Evolutionary conservation across 1,284 basidiomycete genomes (phyloP), one percentile per base, ranked within the genome.

Genomic region (Malassezia brasiliensis): DNA sequence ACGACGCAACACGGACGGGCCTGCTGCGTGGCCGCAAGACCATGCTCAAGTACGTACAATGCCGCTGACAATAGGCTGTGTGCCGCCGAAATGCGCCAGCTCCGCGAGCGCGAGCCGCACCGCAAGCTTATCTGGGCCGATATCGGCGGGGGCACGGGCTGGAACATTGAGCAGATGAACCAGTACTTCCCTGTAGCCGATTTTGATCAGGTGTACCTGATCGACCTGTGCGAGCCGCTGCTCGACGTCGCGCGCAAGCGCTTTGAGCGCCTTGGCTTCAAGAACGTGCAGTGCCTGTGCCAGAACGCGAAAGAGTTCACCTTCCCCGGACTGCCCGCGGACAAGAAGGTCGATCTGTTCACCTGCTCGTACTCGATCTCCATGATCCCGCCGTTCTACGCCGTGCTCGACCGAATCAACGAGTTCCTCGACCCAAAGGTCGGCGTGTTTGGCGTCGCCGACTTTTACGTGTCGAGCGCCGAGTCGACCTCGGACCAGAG

Each of bases 101-200:
- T 77, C 32, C 66, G 77, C 60, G 70, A 62, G 15, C 57, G 58
- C 38, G 63, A 78, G 20, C 78, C 79, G 0, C 65, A 75, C 0
- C 79, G 81, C 65, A 78, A 78, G 28, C 77, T 85, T 10, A 80
- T 88, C 31, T 88, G 87, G 87, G 80, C 88, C 31, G 87, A 88
- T 72, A 83, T 88, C 53, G 87, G 86, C 9, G 87, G 86, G 28
- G 87, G 86, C 34, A 88, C 86, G 10, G 83, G 85, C 12, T 84
- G 85, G 79, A 88, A 88, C 75, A 84, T 88, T 63, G 87, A 88
- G 76, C 79, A 83, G 61, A 88, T 87, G 86, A 79, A 86, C 75
- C 80, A 82, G 65, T 82, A 82, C 72, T 79, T 86, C 54, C 81
- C 84, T 14, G 60, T 74, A 36, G 55, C 56, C 38, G 56, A 69